Percentiles rank a stretch among this genome's conserved stretches.
Evolutionary conservation across 1,284 basidiomycete species (phyloP).

Genomic region (Flammula alnicola): DNA sequence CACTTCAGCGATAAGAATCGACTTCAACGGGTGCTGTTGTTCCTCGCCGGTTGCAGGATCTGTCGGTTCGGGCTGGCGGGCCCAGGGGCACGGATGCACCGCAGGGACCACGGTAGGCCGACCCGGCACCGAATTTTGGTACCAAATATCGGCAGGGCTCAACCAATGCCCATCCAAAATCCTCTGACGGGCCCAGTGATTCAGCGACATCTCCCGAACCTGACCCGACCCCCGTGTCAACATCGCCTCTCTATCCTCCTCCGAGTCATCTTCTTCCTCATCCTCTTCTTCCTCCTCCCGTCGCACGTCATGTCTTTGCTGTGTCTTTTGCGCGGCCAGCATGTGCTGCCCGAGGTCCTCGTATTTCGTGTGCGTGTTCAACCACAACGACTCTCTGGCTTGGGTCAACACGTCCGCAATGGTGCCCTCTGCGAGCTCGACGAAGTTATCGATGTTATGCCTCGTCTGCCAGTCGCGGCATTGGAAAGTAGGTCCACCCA

Average conservation of each 20-base stretch:
- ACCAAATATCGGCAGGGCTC: conserved; percentile 72
- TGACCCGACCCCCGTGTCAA: conserved; percentile 64
- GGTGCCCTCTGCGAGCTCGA: conserved; percentile 74
- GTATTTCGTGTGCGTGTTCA: conserved; percentile 65
- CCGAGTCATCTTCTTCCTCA: conserved; percentile 63
- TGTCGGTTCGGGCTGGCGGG: conserved; percentile 35
- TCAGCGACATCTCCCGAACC: conserved; percentile 66
- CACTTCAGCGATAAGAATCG: conserved; percentile 47
- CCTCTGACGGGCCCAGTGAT: conserved; percentile 72
- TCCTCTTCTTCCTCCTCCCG: conserved; percentile 46
- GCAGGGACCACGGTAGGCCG: conserved; percentile 50
- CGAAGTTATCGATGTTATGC: conserved; percentile 59
- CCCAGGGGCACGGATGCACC: conserved; percentile 72
- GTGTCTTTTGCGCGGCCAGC: conserved; percentile 60
- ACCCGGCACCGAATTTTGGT: conserved; percentile 45
- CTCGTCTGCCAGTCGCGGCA: conserved; percentile 70
- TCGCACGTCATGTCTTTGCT: conserved; percentile 18
- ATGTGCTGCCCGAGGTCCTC: conserved; percentile 68
- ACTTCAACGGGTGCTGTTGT: conserved; percentile 52
- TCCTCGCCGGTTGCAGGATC: conserved; percentile 30
- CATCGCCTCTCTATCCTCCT: conserved; percentile 64
- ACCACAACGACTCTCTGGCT: conserved; percentile 72
- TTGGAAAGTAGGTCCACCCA: conserved; percentile 52
- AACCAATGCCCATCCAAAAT: conserved; percentile 78
- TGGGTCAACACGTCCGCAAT: conserved; percentile 62